These are phyloP conservation scores for Athelia sp. DNA, from an alignment of 1,284 basidiomycete species.

Conservation along the genomic window DNA sequence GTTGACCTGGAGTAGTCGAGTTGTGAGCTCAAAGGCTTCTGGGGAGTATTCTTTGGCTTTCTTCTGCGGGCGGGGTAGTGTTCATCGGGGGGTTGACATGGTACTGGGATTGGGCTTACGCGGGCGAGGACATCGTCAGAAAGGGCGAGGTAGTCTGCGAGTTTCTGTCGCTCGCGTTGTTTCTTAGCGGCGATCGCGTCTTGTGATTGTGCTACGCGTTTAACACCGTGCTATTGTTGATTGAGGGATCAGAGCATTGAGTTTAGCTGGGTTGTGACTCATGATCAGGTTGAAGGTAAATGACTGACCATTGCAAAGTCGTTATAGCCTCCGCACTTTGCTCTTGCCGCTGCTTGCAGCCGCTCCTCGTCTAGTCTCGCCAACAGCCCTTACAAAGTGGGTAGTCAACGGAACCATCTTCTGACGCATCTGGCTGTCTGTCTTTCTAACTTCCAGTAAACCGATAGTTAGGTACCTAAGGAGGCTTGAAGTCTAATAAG, in stretches of 20 bases:
- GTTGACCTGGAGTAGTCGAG: slow-evolving; percentile 74
- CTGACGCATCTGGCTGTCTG: no score
- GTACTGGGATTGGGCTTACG: slow-evolving; percentile 36
- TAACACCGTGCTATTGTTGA: slow-evolving; percentile 66
- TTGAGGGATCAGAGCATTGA: not conserved
- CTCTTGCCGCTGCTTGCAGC: no score
- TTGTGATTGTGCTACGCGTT: slow-evolving; percentile 57
- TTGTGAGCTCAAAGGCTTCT: slow-evolving; percentile 71
- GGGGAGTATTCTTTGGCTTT: slow-evolving; percentile 56
- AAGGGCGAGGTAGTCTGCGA: slow-evolving; percentile 71
- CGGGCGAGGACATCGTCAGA: slow-evolving; percentile 59
- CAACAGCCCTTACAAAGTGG: no score
- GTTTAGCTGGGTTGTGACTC: no score
- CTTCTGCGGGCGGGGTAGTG: slow-evolving; percentile 46
- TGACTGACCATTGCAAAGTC: slow-evolving; percentile 13
- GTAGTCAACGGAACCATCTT: no score
- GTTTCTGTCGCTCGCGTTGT: slow-evolving; percentile 67
- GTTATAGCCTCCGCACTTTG: no score
- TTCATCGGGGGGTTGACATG: not conserved
- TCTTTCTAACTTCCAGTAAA: no score
- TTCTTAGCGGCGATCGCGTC: slow-evolving; percentile 66
- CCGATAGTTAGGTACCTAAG: no score
- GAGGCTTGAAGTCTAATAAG: no score
- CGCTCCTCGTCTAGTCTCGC: no score
- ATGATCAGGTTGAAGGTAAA: no score